A percentile compares a stretch with the other conserved stretches of the same genome.
These are phyloP conservation scores for Avena atlantica DNA, from an alignment of 176 grass and related monocot genomes.

Conservation along the genomic window DNA sequence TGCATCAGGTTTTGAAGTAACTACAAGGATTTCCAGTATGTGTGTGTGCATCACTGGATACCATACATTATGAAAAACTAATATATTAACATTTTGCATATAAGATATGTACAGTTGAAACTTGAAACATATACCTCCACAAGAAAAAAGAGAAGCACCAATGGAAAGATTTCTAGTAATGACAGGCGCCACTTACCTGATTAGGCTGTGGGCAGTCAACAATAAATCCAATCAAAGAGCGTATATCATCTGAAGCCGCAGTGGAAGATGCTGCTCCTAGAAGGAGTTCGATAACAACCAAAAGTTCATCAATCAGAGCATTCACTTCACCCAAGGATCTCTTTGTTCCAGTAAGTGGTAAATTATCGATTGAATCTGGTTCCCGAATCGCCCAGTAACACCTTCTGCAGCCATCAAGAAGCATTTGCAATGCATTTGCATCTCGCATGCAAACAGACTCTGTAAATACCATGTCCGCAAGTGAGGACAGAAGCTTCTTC, in stretches of 20 bases:
- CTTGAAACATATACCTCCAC: constrained; percentile 1
- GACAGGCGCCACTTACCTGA: constrained; percentile 66
- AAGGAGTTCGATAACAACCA: constrained; percentile 95
- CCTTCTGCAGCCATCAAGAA: constrained; percentile 98
- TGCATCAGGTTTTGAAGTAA: constrained; percentile 4
- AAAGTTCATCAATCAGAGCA: constrained; percentile 93
- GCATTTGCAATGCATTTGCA: constrained; percentile 93
- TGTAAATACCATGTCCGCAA: constrained; percentile 98
- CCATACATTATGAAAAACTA: not conserved
- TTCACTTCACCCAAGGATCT: constrained; percentile 87
- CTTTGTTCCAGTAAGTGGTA: constrained; percentile 55
- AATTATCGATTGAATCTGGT: constrained; percentile 81
- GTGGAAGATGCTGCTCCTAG: constrained; percentile 78
- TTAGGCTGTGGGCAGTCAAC: constrained; percentile 96
- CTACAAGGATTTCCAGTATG: not conserved
- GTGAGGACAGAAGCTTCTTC: constrained; percentile 98
- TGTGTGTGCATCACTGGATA: constrained; percentile 26
- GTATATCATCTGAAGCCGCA: constrained; percentile 72
- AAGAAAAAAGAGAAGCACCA: not conserved
- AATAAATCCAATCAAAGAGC: constrained; percentile 92
- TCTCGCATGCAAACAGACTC: constrained; percentile 87
- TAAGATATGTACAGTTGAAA: constrained; percentile 12
- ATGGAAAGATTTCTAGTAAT: constrained; percentile 30
- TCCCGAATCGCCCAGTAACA: constrained; percentile 89
- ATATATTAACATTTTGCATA: constrained; percentile 25